Percentiles rank a stretch among this genome's conserved stretches.
Conservation (phyloP, 2,329 filamentous ascomycete genomes). For the Apiospora saccharicola region DNA sequence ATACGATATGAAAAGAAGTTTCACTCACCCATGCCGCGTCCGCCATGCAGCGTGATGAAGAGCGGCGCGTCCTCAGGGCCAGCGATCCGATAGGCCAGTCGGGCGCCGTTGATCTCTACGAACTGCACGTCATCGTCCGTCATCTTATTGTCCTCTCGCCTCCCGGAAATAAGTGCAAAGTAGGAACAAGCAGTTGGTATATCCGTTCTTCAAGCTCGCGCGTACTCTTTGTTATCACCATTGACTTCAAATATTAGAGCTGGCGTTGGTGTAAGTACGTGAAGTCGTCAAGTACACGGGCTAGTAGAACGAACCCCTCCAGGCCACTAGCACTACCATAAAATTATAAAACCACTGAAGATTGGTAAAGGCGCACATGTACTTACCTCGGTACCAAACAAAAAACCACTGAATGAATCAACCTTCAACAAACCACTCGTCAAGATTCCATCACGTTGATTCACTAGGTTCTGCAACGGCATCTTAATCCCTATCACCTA, state of each 20-base stretch:
- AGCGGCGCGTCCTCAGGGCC: conserved; percentile 42
- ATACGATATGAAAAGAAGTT: background rate
- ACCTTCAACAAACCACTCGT: background rate
- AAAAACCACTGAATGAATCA: background rate
- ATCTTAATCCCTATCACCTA: background rate
- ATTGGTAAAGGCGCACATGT: background rate
- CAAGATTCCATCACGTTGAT: background rate
- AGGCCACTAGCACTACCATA: no score
- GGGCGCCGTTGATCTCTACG: conserved; percentile 44
- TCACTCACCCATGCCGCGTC: conserved; percentile 44
- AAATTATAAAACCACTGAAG: background rate
- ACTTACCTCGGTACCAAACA: background rate
- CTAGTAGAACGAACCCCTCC: background rate
- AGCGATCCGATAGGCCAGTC: conserved; percentile 42
- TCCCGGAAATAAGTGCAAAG: no score
- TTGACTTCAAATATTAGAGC: no score
- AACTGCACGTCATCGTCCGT: conserved; percentile 30
- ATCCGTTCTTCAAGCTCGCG: no score
- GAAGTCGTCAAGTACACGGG: background rate
- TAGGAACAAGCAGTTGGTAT: no score
- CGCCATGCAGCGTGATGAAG: conserved; percentile 48
- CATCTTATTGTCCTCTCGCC: no score
- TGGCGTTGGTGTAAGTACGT: no score
- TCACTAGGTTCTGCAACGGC: background rate
- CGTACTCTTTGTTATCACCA: no score